A percentile compares a stretch with the other conserved stretches of the same genome.
Evolutionary conservation across 2,329 filamentous ascomycete genomes (phyloP).

Genomic region (Botrytis galanthina): DNA sequence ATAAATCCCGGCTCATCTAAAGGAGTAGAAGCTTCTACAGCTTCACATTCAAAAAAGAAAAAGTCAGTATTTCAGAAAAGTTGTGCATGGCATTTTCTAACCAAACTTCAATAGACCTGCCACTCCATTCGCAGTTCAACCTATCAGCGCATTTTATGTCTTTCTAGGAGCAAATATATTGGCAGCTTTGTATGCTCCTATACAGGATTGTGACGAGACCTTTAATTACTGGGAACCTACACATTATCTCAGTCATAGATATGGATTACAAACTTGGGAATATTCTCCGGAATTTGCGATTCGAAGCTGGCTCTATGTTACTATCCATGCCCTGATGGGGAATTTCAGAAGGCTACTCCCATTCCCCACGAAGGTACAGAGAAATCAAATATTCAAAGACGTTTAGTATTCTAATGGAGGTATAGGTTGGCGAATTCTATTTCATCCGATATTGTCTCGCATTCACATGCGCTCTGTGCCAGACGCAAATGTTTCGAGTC

Average conservation of each 20-base stretch:
- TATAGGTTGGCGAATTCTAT: slow-evolving; percentile 74
- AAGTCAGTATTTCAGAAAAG: slow-evolving; percentile 26
- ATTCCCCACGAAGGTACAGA: slow-evolving; percentile 55
- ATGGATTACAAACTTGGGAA: slow-evolving; percentile 97
- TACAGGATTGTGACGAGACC: slow-evolving; percentile 97
- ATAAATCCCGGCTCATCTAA: background rate
- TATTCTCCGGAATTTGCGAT: slow-evolving; percentile 95
- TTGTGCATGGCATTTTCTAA: background rate
- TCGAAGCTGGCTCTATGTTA: slow-evolving; percentile 89
- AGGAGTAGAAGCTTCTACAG: slow-evolving; percentile 19
- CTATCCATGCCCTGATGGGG: slow-evolving; percentile 71
- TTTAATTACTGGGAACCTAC: slow-evolving; percentile 99
- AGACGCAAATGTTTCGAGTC: slow-evolving; percentile 76
- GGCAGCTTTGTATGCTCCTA: slow-evolving; percentile 80
- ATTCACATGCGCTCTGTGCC: slow-evolving; percentile 73
- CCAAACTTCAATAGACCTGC: slow-evolving; percentile 36
- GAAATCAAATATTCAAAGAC: background rate
- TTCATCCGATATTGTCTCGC: slow-evolving; percentile 75
- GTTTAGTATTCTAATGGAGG: slow-evolving; percentile 18
- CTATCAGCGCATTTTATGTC: slow-evolving; percentile 75
- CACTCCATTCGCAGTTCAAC: slow-evolving; percentile 62
- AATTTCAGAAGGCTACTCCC: slow-evolving; percentile 64
- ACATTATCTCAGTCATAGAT: slow-evolving; percentile 89
- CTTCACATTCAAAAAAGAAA: slow-evolving; percentile 27
- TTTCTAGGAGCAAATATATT: slow-evolving; percentile 72